A percentile compares a stretch with the other conserved stretches of the same genome.
Conservation (phyloP, 2,329 filamentous ascomycete genomes). For the Pseudogymnoascus sp. region DNA sequence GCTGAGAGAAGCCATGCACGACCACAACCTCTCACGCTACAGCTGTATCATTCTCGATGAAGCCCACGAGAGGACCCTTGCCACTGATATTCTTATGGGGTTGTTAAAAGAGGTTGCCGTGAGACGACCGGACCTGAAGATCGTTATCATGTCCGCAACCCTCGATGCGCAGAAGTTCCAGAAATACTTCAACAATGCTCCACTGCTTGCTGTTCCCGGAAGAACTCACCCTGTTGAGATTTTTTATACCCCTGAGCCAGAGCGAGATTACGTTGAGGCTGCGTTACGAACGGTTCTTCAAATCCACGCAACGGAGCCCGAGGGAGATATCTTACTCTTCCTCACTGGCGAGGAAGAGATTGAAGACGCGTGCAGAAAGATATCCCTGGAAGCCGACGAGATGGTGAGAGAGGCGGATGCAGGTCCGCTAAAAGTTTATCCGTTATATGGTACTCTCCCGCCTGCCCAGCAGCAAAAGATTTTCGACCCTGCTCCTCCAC, state of each 20-base stretch:
- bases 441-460: slow-evolving; percentile 86
- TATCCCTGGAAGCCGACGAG: slow-evolving; percentile 82
- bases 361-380: slow-evolving; percentile 90
- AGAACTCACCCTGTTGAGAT: slow-evolving; percentile 96
- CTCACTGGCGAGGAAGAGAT: slow-evolving; percentile 98
- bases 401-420: slow-evolving; percentile 85
- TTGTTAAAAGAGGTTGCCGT: slow-evolving; percentile 82
- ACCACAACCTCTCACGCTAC: slow-evolving; percentile 83
- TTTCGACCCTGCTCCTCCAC: slow-evolving; percentile 76
- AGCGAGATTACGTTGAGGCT: slow-evolving; percentile 93
- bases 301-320: slow-evolving; percentile 85
- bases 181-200: slow-evolving; percentile 90
- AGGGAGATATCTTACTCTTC: slow-evolving; percentile 91
- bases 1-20: slow-evolving; percentile 90
- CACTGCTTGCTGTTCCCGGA: slow-evolving; percentile 85
- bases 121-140: slow-evolving; percentile 82
- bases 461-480: slow-evolving; percentile 91
- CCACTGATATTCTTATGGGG: slow-evolving; percentile 96
- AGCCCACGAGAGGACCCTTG: slow-evolving; percentile 93
- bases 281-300: slow-evolving; percentile 90
- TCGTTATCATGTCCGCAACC: slow-evolving; percentile 98
- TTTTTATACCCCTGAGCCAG: slow-evolving; percentile 94
- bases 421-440: slow-evolving; percentile 82
- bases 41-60: slow-evolving; percentile 98
- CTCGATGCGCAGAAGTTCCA: slow-evolving; percentile 98